A percentile compares a stretch with the other conserved stretches of the same genome.
Conservation (phyloP, 306 rosid genomes). For the Cicer arietinum region DNA sequence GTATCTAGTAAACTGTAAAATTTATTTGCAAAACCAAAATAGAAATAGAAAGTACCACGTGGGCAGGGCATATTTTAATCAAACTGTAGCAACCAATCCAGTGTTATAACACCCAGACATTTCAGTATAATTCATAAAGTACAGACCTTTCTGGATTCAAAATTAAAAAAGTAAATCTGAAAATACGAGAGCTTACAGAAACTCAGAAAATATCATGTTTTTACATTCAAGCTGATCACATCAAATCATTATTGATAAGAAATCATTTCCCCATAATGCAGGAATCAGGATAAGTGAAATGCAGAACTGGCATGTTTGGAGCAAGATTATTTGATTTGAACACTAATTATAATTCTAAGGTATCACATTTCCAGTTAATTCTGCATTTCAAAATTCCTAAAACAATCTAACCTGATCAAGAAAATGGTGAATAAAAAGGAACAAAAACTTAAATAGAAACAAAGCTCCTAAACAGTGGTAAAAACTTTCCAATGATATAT, state of each 20-base stretch:
- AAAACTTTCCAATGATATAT: constrained; percentile 13
- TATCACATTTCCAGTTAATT: neutral
- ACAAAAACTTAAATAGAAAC: neutral
- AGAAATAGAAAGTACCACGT: neutral
- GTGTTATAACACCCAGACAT: constrained; percentile 13
- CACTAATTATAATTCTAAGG: constrained; percentile 25
- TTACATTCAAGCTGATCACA: constrained; percentile 20
- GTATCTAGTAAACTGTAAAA: constrained; percentile 2
- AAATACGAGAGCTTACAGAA: constrained; percentile 5
- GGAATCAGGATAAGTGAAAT: constrained; percentile 30
- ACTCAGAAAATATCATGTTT: neutral
- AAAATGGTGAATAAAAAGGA: neutral
- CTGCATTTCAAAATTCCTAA: constrained; percentile 26
- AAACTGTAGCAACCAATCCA: constrained; percentile 1
- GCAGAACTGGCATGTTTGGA: neutral
- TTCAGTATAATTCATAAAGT: constrained; percentile 14
- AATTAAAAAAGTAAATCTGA: constrained; percentile 18
- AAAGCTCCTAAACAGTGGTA: constrained; percentile 12
- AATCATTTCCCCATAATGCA: constrained; percentile 7
- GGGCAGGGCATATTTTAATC: constrained; percentile 15
- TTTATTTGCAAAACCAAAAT: neutral
- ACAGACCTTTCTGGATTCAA: constrained; percentile 1
- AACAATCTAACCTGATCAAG: neutral
- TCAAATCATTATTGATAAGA: constrained; percentile 5
- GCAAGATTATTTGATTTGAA: constrained; percentile 7